Evolutionary conservation across 768 basidiomycete species (phyloP), one percentile per base, ranked within the genome.

Genomic region (Panaeolus papilionaceus): DNA sequence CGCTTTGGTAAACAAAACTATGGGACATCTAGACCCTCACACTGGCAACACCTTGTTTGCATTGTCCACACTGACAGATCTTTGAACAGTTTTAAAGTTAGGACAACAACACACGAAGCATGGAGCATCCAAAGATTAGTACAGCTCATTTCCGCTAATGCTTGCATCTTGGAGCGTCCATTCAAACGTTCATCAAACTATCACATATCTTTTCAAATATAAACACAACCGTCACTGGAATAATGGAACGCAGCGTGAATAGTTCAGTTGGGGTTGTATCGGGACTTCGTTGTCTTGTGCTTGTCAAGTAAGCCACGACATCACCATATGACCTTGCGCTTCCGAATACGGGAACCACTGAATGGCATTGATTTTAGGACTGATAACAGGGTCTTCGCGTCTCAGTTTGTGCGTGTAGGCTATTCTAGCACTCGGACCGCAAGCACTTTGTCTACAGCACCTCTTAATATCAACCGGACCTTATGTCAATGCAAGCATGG

Each of bases 361-460:
- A 58, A 58, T 58, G 54, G 10, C 54, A 58, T 12, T 58, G 28
- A 33, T 58, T 51, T 58, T 58, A 58, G 26, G 54, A 37, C 33
- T 33, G 26, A 58, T 58, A 58, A 33, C 54, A 58, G 54, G 54
- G 26, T 58, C 26, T 58, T 33, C 28, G 28, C 54, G 16, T 58
- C 54, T 58, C 33, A 12, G 33, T 58, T 28, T 28, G 54, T 18
- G 4, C 4, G n/a, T 51, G 26, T 11, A 58, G 28, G 28, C 54
- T 58, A 58, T 58, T 58, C 54, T 58, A 33, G 54, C 54, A 33
- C 14, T 58, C 28, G 54, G 54, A 33, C 54, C 28, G 54, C 54
- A 58, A 58, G 54, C 26, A 58, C 54, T 28, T 51, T 33, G 54
- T 58, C 54, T 28, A 33, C 54, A 33, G n/a, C 47, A 23, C 20